These are phyloP conservation scores for Talaromyces sp. DNA, from an alignment of 2,329 filamentous ascomycete species.

Conservation along the genomic window DNA sequence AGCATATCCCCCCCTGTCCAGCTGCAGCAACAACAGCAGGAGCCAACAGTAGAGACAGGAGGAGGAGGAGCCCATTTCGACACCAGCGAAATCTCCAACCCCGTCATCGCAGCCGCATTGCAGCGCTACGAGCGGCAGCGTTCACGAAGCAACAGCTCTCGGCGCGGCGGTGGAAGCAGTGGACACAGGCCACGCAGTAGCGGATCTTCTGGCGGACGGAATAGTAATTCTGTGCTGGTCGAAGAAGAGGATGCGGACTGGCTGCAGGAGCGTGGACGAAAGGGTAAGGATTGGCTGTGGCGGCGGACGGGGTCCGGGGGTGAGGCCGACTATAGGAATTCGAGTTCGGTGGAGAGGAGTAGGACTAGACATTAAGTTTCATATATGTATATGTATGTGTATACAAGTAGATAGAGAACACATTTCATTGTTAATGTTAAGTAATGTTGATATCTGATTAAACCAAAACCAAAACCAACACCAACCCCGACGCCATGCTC, in stretches of 20 bases:
- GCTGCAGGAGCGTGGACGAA: constrained; percentile 17
- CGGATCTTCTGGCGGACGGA: constrained; percentile 13
- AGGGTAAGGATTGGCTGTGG: constrained; percentile 19
- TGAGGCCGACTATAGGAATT: background rate
- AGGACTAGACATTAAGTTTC: background rate
- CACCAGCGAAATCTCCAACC: background rate
- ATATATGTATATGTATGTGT: background rate
- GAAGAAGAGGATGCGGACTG: constrained; percentile 22
- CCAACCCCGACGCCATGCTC: background rate
- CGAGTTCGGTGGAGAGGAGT: background rate
- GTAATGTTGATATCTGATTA: background rate
- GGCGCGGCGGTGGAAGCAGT: background rate
- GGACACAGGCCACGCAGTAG: constrained; percentile 4
- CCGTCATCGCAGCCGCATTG: constrained; percentile 5
- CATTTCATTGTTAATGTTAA: background rate
- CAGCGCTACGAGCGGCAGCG: constrained; percentile 1
- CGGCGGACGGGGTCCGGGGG: background rate
- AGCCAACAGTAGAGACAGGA: background rate
- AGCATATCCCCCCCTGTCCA: background rate
- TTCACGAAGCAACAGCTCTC: constrained; percentile 3
- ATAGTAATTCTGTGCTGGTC: constrained; percentile 14
- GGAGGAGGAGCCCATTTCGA: background rate
- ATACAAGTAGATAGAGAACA: too few species aligned
- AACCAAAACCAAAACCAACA: background rate
- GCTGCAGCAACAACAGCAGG: background rate